Evolutionary conservation across 1,284 basidiomycete genomes (phyloP).

Genomic region (Erythrobasidium hasegawianum): DNA sequence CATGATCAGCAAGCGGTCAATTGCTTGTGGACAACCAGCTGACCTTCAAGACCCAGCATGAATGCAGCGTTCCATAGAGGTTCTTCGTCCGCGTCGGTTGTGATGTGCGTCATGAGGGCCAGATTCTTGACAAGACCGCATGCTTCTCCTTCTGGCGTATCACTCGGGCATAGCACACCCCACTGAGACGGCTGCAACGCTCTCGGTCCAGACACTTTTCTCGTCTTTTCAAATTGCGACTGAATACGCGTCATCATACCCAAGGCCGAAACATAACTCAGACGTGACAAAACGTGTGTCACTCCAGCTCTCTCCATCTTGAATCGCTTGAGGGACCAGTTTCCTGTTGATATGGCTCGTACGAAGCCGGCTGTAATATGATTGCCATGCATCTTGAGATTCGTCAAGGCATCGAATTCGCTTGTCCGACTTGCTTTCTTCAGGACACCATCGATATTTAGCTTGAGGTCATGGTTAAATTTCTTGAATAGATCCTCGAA

Average conservation of each 20-base stretch:
- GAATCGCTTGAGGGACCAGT: conserved; percentile 99
- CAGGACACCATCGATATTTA: conserved; percentile 93
- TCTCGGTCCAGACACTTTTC: conserved; percentile 96
- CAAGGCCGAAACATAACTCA: conserved; percentile 94
- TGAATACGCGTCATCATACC: conserved; percentile 99
- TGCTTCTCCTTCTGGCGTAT: conserved; percentile 99
- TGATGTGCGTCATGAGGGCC: conserved; percentile 99
- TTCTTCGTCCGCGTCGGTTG: conserved; percentile 95
- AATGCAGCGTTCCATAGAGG: conserved; percentile 86
- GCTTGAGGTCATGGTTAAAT: conserved; percentile 94
- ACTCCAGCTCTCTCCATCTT: conserved; percentile 99
- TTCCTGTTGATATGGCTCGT: conserved; percentile 96
- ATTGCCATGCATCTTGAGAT: conserved; percentile 78
- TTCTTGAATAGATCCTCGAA: conserved; percentile 99
- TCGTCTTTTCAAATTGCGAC: conserved; percentile 98
- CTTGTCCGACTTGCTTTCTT: conserved; percentile 93
- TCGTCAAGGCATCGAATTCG: conserved; percentile 93
- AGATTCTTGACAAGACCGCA: conserved; percentile 98
- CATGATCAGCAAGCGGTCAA: conserved; percentile 7
- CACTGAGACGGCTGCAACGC: conserved; percentile 98
- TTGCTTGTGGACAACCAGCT: conserved; percentile 35
- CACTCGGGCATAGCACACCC: conserved; percentile 98
- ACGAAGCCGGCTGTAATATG: conserved; percentile 95
- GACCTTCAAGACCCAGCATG: conserved; percentile 92
- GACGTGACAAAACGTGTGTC: conserved; percentile 91